Base-by-base conservation (phyloP, 2,329 filamentous ascomycete genomes). In the Fusarium fujikuroi region DNA sequence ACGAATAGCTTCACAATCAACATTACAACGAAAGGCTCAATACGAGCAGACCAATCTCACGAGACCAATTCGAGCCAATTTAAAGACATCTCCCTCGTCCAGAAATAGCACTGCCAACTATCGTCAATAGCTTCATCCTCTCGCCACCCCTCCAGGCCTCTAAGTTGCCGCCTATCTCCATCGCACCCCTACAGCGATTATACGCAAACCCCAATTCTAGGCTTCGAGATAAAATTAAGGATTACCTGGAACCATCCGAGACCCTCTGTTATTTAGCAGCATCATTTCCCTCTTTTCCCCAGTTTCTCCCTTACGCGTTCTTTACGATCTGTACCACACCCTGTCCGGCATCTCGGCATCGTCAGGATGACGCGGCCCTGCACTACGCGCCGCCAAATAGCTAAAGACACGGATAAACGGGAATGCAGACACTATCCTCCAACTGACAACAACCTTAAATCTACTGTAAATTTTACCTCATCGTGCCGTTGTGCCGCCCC, bases 351-450 rank as follows among this genome's bases (percentile, higher is more conserved):
- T 66, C 62, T 71, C 63, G 72, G 66, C 71, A 74, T 65, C 54
- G 56, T 50, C 42, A 63, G 43, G 75, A 73, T 77, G 75, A 77
- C 75, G 75, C 72, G 75, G 75, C 75, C 74, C 46, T 63, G 44
- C 44, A 73, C 70, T 72, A 53, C 68, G 62, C 73, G 70, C 70
- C 63, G 56, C 47, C 59, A 39, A 62, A 57, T 46, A 52, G 28
- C 32, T 42, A 56, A 66, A 47, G 54, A 49, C 49, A 39, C 47
- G 59, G 61, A 66, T 66, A 66, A 60, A 43, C 66, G 56, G 50
- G 58, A 63, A 74, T 57, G 49, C 34, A 28, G 58, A 54, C 19
- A 37, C 37, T 49, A 56, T 42, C 37, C 32, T 36, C 18, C 40
- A 66, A 47, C 57, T 64, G 49, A 64, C 57, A 68, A 54, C 57